phyloP scores from a whole-genome alignment of 306 rosid genomes.

The Mimosa pudica region DNA sequence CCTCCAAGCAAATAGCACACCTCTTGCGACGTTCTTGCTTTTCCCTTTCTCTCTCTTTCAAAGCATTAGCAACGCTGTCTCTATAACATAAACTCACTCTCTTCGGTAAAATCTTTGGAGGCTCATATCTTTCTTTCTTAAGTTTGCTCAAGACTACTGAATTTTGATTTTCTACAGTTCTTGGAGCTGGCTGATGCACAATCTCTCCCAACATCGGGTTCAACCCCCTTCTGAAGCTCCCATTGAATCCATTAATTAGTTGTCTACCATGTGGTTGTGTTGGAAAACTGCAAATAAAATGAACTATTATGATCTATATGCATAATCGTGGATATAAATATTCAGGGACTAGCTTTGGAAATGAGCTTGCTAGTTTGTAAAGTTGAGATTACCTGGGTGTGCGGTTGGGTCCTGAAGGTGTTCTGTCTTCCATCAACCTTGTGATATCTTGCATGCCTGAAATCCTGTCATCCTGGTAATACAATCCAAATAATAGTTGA shows the following conservation, averaged over 20 bases:
- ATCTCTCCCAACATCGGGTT: constrained; percentile 25
- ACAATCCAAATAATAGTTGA: not conserved
- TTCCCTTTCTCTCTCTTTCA: constrained; percentile 16
- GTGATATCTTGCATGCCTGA: constrained; percentile 19
- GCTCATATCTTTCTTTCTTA: constrained; percentile 45
- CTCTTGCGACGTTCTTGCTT: constrained; percentile 56
- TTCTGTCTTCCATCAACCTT: constrained; percentile 22
- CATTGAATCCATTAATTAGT: constrained; percentile 7
- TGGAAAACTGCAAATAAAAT: constrained; percentile 38
- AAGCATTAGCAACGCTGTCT: constrained; percentile 26
- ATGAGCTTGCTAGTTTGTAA: not conserved
- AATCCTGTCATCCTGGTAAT: constrained; percentile 38
- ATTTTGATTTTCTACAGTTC: constrained; percentile 30
- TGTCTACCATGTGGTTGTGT: constrained; percentile 10
- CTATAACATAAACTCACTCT: constrained; percentile 48
- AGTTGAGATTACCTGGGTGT: constrained; percentile 34
- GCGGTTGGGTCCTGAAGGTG: not conserved
- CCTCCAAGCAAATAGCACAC: constrained; percentile 81
- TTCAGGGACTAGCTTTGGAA: not conserved
- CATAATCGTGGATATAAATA: not conserved
- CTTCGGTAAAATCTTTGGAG: constrained; percentile 34
- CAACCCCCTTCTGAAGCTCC: not conserved
- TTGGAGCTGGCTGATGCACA: constrained; percentile 19
- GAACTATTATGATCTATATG: not conserved
- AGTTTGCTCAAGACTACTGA: constrained; percentile 48